These are phyloP conservation scores for Porcisia deanei DNA, from an alignment of 208 protist genomes.

Conservation along the genomic window DNA sequence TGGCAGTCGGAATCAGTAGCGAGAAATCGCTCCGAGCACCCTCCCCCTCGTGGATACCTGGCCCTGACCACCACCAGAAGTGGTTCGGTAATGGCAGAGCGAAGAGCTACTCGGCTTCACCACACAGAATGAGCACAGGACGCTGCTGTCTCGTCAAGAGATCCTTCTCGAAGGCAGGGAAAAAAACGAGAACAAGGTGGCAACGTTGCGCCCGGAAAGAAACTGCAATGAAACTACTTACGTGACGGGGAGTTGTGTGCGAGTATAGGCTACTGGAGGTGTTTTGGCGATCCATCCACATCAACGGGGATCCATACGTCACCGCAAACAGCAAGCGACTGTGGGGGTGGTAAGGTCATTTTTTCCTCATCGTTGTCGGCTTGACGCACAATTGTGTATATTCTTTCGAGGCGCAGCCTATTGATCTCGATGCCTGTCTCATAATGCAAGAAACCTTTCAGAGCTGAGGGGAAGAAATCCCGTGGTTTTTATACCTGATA, in stretches of 20 bases:
- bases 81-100: neutral
- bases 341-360: constrained; percentile 27
- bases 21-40: neutral
- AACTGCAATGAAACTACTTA: neutral
- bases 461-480: constrained; percentile 36
- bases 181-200: neutral
- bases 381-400: constrained; percentile 66
- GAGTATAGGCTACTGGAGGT: neutral
- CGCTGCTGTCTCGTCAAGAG: neutral
- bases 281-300: constrained; percentile 13
- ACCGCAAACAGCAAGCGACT: constrained; percentile 28
- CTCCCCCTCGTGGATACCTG: neutral
- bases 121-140: neutral
- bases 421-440: constrained; percentile 37
- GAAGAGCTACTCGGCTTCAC: neutral
- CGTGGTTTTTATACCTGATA: constrained; percentile 31
- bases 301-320: constrained; percentile 27
- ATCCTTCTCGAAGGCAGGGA: neutral
- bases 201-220: neutral
- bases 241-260: too few species aligned
- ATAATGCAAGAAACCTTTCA: constrained; percentile 41
- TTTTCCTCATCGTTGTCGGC: constrained; percentile 30
- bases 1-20: neutral
- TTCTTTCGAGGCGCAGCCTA: constrained; percentile 41
- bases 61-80: neutral